Conservation (phyloP, 345 rosid species). For the Syzygium aqueum region DNA sequence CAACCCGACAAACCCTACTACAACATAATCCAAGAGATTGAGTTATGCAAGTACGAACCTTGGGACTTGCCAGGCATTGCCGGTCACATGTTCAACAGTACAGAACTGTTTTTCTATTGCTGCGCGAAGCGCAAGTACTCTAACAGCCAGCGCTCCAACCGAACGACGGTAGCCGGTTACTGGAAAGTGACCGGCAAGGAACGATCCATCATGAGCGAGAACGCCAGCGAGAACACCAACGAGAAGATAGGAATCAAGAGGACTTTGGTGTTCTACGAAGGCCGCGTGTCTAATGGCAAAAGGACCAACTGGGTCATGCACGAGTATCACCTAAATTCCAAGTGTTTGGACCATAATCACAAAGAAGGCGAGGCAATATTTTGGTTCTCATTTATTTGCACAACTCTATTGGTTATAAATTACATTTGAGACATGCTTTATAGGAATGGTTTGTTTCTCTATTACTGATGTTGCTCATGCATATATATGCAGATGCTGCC, state of each 20-base stretch:
- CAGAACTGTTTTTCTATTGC: conserved; percentile 31
- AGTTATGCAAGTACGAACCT: conserved; percentile 31
- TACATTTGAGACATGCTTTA: background rate
- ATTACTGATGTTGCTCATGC: background rate
- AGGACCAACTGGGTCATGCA: conserved; percentile 32
- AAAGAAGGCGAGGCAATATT: background rate
- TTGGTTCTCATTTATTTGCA: background rate
- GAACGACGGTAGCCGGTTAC: conserved; percentile 26
- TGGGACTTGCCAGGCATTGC: conserved; percentile 27
- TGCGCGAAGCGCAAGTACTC: conserved; percentile 10
- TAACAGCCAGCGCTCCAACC: conserved; percentile 4
- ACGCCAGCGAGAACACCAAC: too few relatives aligned
- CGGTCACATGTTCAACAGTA: conserved; percentile 3
- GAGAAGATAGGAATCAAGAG: conserved; percentile 25
- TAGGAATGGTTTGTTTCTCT: background rate
- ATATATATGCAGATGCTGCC: background rate
- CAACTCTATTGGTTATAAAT: background rate
- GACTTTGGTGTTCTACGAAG: conserved; percentile 23
- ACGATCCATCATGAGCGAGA: conserved; percentile 3
- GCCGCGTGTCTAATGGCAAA: background rate
- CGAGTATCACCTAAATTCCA: conserved; percentile 13
- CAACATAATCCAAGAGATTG: conserved; percentile 20
- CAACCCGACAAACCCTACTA: background rate
- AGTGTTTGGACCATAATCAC: conserved; percentile 3
- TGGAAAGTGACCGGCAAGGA: conserved; percentile 45